Evolutionary conservation across 2,329 filamentous ascomycete genomes (phyloP).

Genomic region (Ceratocystis lukuohia): DNA sequence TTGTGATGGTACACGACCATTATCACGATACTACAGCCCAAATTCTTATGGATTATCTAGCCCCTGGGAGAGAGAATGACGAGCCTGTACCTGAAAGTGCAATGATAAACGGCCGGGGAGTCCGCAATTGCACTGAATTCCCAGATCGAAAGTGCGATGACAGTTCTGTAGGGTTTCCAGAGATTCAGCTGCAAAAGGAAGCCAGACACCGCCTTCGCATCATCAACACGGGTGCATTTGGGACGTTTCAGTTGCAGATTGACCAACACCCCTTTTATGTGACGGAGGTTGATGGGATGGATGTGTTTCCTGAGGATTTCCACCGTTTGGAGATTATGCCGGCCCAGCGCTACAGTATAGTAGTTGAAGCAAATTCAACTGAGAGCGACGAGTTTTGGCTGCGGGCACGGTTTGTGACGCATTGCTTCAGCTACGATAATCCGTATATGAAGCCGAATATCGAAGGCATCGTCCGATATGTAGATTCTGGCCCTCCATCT

Average conservation of each 20-base stretch:
- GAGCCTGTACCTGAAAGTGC: conserved; percentile 54
- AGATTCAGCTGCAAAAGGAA: conserved; percentile 37
- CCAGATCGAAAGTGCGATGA: conserved; percentile 34
- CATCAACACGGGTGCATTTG: conserved; percentile 57
- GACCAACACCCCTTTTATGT: conserved; percentile 52
- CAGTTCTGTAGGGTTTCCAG: conserved; percentile 28
- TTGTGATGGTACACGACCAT: conserved; percentile 59
- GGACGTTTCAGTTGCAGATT: conserved; percentile 57
- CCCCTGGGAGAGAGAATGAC: conserved; percentile 39
- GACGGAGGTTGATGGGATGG: conserved; percentile 58
- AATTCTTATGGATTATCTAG: conserved; percentile 42
- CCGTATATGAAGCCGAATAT: conserved; percentile 25
- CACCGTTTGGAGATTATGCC: conserved; percentile 52
- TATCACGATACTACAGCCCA: conserved; percentile 47
- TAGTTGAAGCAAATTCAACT: conserved; percentile 47
- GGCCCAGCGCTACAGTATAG: conserved; percentile 56
- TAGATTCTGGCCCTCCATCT: neutral
- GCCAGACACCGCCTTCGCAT: conserved; percentile 53
- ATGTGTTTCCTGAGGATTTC: conserved; percentile 45
- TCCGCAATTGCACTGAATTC: conserved; percentile 28
- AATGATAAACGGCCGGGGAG: conserved; percentile 44
- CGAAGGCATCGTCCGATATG: conserved; percentile 26
- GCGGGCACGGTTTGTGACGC: conserved; percentile 37
- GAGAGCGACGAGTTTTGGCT: conserved; percentile 47
- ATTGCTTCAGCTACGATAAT: conserved; percentile 29